phyloP scores from a whole-genome alignment of 805 yeast species.

The Komagataella pastoris region DNA sequence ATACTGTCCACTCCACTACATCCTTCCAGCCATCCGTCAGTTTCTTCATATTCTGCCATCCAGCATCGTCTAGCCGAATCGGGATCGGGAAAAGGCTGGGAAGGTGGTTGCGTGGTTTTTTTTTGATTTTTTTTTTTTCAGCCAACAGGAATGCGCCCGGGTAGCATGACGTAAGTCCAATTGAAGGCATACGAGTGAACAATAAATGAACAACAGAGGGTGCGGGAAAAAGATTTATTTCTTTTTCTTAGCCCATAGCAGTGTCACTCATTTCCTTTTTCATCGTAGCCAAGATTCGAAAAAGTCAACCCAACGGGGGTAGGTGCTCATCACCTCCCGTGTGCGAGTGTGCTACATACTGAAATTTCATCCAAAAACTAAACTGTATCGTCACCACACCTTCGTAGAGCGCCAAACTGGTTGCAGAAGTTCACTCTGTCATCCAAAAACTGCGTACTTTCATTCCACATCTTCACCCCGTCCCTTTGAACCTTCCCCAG shows the following conservation, averaged over 20 bases:
- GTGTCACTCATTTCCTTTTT: neutral
- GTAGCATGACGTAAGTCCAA: neutral
- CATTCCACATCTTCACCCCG: neutral
- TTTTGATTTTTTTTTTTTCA: neutral
- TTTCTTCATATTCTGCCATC: neutral
- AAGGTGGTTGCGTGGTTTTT: neutral
- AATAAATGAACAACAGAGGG: neutral
- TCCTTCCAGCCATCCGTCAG: neutral
- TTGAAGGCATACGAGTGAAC: neutral
- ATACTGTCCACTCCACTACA: too few species aligned
- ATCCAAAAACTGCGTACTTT: neutral
- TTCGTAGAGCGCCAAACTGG: neutral
- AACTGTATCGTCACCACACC: too few species aligned
- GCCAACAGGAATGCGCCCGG: neutral
- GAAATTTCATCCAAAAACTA: too few species aligned
- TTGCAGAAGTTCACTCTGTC: neutral
- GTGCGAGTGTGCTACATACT: too few species aligned
- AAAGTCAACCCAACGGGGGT: neutral
- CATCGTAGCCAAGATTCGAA: neutral
- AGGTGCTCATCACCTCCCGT: neutral
- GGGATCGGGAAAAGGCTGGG: neutral
- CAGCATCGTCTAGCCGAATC: neutral
- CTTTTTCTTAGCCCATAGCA: neutral
- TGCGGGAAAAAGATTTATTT: neutral
- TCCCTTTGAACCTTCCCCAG: neutral